Base-by-base conservation (phyloP, 805 yeast species). In the Zygosaccharomyces pseudorouxii region DNA sequence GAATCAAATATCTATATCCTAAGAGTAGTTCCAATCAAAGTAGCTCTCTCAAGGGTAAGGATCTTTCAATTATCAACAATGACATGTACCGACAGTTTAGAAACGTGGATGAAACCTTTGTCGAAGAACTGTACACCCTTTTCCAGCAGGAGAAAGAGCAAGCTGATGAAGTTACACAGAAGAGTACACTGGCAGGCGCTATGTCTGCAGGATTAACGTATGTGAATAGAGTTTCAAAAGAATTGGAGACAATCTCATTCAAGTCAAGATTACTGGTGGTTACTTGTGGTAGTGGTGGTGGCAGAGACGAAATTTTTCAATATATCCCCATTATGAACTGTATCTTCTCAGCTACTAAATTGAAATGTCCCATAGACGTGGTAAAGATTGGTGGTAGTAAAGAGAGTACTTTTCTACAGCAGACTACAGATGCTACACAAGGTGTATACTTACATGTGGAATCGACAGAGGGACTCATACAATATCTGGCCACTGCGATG, bases 241-340 rank as follows among this genome's bases (percentile, higher is more conserved):
- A 77, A 16, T 79, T 77, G 10, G 75, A 70, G 12, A 62, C 59
- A 22, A 62, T 68, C 2, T 54, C 67, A 3, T 59, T 86, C 49
- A 82, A 84, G 43, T 82, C 97, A 0, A 75, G 90, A 42, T 70
- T 85, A 5, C 57, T 86, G 51, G 74, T 83, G 10, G 63, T 86
- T 3, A 66, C 71, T 3, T 65, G 70, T 41, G 70, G 70, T 29
- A 58, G 62, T 27, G 80, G 82, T 50, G 77, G 89, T 22, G 80
- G 84, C 54, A 88, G 81, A 53, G 89, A 88, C 57, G 82, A 80
- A 48, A 80, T 89, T 4, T 72, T 88, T 45, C 88, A 87, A 49
- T 95, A 93, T 65, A 87, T 92, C 38, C 86, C 97, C 4, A 82
- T 89, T 38, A 93, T 93, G 98, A 93, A 93, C 67, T 78, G 93